Evolutionary conservation across 306 rosid species (phyloP).

Genomic region (Cercis canadensis): DNA sequence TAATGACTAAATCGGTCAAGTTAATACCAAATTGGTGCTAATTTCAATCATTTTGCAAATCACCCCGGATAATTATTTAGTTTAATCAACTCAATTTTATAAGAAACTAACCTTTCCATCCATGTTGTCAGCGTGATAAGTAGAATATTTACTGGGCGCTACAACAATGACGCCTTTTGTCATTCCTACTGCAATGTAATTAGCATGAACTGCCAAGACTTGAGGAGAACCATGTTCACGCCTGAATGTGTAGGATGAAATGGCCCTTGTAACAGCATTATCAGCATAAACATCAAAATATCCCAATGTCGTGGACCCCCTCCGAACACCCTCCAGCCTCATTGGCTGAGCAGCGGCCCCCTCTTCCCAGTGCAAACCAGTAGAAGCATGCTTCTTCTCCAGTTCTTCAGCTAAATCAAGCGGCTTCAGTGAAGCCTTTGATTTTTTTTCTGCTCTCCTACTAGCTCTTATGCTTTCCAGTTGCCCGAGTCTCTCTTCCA

Average conservation of each 20-base stretch:
- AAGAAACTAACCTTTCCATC: constrained; percentile 74
- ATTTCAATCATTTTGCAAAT: not conserved
- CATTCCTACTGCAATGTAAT: constrained; percentile 92
- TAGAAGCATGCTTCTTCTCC: constrained; percentile 93
- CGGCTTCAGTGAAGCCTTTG: constrained; percentile 52
- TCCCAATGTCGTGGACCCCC: constrained; percentile 83
- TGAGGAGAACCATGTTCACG: constrained; percentile 95
- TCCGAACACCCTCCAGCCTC: constrained; percentile 91
- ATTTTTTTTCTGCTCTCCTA: constrained; percentile 56
- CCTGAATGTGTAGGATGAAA: constrained; percentile 72
- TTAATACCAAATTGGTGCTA: not conserved
- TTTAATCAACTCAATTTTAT: constrained; percentile 5
- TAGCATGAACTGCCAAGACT: constrained; percentile 78
- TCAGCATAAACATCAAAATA: constrained; percentile 76
- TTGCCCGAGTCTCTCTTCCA: constrained; percentile 70
- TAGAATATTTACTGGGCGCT: constrained; percentile 81
- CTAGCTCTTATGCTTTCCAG: constrained; percentile 57
- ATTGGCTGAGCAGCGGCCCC: constrained; percentile 99
- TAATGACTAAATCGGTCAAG: not conserved
- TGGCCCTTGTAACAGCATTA: constrained; percentile 67
- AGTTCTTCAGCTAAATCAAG: constrained; percentile 86
- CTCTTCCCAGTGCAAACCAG: constrained; percentile 89
- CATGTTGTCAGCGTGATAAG: constrained; percentile 72
- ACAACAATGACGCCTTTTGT: constrained; percentile 76
- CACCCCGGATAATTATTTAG: not conserved